Conservation (phyloP, 805 yeast genomes). For the Candida wancherniae region DNA sequence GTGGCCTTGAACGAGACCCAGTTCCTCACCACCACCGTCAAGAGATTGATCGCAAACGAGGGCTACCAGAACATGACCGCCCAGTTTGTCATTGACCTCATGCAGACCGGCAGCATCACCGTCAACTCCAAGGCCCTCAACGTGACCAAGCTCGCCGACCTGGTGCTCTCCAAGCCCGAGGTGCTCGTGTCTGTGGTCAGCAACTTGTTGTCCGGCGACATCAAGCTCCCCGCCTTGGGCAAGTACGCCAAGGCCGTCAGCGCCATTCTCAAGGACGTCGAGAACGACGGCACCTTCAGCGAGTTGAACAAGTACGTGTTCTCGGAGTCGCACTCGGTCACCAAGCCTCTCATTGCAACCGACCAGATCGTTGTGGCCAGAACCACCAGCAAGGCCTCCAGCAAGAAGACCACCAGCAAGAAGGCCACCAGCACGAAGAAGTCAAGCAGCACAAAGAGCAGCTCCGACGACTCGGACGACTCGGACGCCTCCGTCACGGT, state of each 20-base stretch:
- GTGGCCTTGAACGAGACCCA: constrained; percentile 40
- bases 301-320: constrained; percentile 34
- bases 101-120: constrained; percentile 23
- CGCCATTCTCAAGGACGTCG: constrained; percentile 29
- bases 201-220: constrained; percentile 21
- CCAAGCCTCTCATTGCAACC: constrained; percentile 16
- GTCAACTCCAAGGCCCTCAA: constrained; percentile 22
- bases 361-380: constrained; percentile 14
- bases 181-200: constrained; percentile 19
- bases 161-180: constrained; percentile 23
- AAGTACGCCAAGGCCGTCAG: constrained; percentile 29
- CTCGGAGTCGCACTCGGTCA: constrained; percentile 19
- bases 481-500: too few species aligned
- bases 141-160: constrained; percentile 21
- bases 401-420: constrained; percentile 2
- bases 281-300: constrained; percentile 32
- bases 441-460: neutral
- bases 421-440: neutral
- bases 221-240: constrained; percentile 15
- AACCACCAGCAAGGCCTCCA: constrained; percentile 3
- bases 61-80: constrained; percentile 35
- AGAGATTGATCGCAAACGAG: constrained; percentile 30
- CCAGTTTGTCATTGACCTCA: constrained; percentile 24
- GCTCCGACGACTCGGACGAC: too few species aligned
- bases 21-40: constrained; percentile 33